These are phyloP conservation scores for Ascochyta clinopodiicola DNA, from an alignment of 2,329 filamentous ascomycete species.

Conservation along the genomic window DNA sequence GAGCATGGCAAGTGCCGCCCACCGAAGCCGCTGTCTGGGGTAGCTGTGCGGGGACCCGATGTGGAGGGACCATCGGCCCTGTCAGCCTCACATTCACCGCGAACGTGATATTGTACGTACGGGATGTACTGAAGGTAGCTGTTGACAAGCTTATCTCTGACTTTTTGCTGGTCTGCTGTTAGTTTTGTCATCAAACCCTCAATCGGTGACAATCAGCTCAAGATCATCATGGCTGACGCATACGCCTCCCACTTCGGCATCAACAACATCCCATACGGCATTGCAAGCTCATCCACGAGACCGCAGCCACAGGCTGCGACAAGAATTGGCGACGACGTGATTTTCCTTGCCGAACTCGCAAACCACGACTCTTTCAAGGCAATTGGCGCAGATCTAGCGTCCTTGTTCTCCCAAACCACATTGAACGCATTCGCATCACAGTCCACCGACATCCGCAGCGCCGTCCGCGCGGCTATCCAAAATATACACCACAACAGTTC, in stretches of 20 bases:
- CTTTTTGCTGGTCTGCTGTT: no score
- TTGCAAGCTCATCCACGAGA: constrained; percentile 33
- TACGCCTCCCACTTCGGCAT: constrained; percentile 39
- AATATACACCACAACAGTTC: constrained; percentile 34
- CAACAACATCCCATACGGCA: constrained; percentile 43
- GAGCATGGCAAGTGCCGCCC: background rate
- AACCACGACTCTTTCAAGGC: constrained; percentile 36
- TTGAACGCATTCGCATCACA: constrained; percentile 61
- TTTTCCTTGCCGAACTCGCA: constrained; percentile 59
- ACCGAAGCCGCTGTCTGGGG: background rate
- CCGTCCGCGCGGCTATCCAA: constrained; percentile 54
- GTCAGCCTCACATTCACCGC: background rate
- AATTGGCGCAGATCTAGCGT: constrained; percentile 24
- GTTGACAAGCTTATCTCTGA: background rate
- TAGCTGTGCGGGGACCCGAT: background rate
- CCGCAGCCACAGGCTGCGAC: constrained; percentile 56
- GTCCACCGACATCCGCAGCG: constrained; percentile 46
- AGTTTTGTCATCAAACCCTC: no score
- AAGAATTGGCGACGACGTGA: constrained; percentile 57
- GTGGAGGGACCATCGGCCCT: constrained; percentile 6
- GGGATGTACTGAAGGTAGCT: background rate
- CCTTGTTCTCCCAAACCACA: constrained; percentile 40
- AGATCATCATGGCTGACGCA: constrained; percentile 23
- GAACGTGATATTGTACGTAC: background rate
- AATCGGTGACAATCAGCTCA: no score